Conservation (phyloP, 139 green algal genomes). For the Mesostigma viride region DNA sequence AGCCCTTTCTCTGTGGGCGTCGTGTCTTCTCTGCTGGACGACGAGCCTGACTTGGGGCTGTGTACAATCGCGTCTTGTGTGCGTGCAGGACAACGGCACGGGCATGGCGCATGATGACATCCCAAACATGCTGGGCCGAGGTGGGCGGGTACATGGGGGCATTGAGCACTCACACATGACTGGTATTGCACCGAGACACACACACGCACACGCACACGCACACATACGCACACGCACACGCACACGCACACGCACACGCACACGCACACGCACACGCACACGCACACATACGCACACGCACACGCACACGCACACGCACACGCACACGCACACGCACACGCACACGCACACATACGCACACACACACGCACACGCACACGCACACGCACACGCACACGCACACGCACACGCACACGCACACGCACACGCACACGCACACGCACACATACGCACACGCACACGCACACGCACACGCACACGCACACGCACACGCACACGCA, state of each 20-base stretch:
- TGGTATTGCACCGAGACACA: not conserved
- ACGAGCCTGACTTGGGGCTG: not conserved
- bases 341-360: not conserved
- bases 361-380: not conserved
- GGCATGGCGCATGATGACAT: constrained; percentile 92
- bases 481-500: constrained; percentile 2
- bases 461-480: constrained; percentile 2
- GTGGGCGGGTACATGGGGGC: too few relatives aligned
- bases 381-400: not conserved
- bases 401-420: not conserved
- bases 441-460: constrained; percentile 1
- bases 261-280: constrained; percentile 3
- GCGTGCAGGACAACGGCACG: constrained; percentile 76
- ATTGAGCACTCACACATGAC: not conserved
- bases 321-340: not conserved
- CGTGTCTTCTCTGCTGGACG: not conserved
- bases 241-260: not conserved
- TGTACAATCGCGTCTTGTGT: constrained; percentile 15
- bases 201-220: not conserved
- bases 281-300: not conserved
- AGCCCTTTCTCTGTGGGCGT: too few relatives aligned
- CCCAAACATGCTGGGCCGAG: constrained; percentile 78
- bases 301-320: not conserved
- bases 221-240: not conserved
- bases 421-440: not conserved